Evolutionary conservation across 495 filamentous ascomycete species (phyloP), one percentile per base, ranked within the genome.

Genomic region (Collariella sp.): DNA sequence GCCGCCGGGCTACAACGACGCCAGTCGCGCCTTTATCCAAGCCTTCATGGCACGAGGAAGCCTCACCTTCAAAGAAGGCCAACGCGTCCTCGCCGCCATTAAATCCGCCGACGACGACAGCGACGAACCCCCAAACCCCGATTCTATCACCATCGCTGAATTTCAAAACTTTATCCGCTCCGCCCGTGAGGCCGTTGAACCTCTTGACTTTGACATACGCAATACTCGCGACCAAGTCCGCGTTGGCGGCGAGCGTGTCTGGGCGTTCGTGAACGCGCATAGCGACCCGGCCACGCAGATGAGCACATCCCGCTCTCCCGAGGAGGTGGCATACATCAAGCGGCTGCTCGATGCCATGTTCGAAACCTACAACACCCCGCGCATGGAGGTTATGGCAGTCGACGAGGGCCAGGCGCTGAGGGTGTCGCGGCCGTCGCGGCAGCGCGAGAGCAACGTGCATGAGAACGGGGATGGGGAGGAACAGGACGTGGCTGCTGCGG

Each of bases 281-380:
- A 87, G 83, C 55, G 93, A 97, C 67, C 72, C 83, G 0, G 63
- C 89, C 11, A 93, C 87, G 1, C 91, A 96, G 65, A 75, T 96
- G 22, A 88, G 89, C n/a, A 97, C 93, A 1, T 80, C 77, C 0
- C 83, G 84, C 65, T 74, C 81, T 0, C 70, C 87, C 18, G 94
- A 97, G 54, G 91, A 97, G 71, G 89, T 97, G 34, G 79, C 87
- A 11, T 98, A 86, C 67, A 76, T 97, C 52, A 89, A 94, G 71
- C 74, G 93, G 1, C 65, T 97, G 15, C 81, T 98, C 0, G 91
- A 97, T 67, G 83, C 79, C 57, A 96, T 98, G 83, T 97, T 96
- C 64, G 87, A 90, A 43, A 83, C 77, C 4, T 79, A 89, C 65
- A 96, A 97, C 60, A 89, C 83, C 0, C 71, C 69, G 20, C 71